Base-by-base conservation (phyloP, 2,329 filamentous ascomycete species). In the Lasiodiplodia theobromae region DNA sequence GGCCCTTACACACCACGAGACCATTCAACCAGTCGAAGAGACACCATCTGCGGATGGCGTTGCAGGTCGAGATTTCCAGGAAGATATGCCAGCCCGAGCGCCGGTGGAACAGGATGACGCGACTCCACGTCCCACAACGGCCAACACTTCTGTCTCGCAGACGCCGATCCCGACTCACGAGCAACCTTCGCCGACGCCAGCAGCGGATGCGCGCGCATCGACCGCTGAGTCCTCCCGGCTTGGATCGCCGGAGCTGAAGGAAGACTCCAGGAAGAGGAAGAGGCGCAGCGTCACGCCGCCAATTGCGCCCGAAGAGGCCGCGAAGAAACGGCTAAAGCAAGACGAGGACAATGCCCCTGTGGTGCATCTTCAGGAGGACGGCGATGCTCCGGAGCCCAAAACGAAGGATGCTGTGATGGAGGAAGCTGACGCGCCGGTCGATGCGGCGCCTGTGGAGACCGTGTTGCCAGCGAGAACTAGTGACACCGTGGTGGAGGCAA, bases 261-360 rank as follows among this genome's bases (percentile, higher is more conserved):
- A 78, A 16, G 80, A 82, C 18, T 75, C 70, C 14, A 75, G 72
- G 70, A 82, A 82, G 73, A 76, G 81, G 68, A 83, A 82, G 72
- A 74, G 81, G 67, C 73, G 81, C 62, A 82, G 81, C 58, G 68
- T 68, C 21, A 79, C 80, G 31, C 81, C 81, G 12, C 76, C 80
- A 5, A 63, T 79, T 5, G 71, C 74, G 2, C 57, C 71, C 14
- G 74, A 78, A 25, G 79, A 80, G 4, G 75, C 82, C 21, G 79
- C 72, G 52, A 80, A 75, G 49, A 85, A 85, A 74, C 84, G 81
- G 71, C 71, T 80, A 10, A 80, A 80, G 66, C 75, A 77, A 12
- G 78, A 76, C 25, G 75, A 80, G n/a, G 77, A 78, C 18, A 72
- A 74, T 21, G 74, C 69, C 12, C 74, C 73, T 47, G 73, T 74